Percentiles rank a stretch among this genome's conserved stretches.
Evolutionary conservation across 1,284 basidiomycete genomes (phyloP).

Genomic region (Ganoderma multipileum): DNA sequence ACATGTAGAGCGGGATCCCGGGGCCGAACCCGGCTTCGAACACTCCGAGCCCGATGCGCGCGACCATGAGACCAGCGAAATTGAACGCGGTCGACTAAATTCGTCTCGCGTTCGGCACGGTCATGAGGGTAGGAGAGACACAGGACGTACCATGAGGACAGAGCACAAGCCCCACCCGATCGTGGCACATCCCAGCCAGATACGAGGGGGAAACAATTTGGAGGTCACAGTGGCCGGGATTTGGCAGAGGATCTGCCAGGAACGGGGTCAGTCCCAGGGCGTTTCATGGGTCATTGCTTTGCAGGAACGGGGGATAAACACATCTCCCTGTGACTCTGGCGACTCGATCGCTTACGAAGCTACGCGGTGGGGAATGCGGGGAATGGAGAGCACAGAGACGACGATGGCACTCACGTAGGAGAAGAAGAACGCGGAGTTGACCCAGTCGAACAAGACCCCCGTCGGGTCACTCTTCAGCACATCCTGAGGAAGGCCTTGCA

Average conservation of each 20-base stretch:
- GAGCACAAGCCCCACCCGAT: slow-evolving; percentile 76
- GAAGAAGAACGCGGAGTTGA: slow-evolving; percentile 78
- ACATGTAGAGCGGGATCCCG: slow-evolving; percentile 77
- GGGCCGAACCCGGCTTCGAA: slow-evolving; percentile 81
- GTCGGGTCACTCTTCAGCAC: slow-evolving; percentile 70
- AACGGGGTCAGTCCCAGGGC: background rate
- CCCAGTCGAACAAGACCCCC: slow-evolving; percentile 75
- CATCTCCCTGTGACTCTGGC: background rate
- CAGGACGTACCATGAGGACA: slow-evolving; percentile 63
- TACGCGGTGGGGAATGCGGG: background rate
- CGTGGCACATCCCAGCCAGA: slow-evolving; percentile 71
- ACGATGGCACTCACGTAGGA: slow-evolving; percentile 62
- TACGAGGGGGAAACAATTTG: slow-evolving; percentile 69
- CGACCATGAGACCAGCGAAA: slow-evolving; percentile 63
- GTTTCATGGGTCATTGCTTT: background rate
- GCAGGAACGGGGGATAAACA: background rate
- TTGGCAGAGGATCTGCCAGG: slow-evolving; percentile 68
- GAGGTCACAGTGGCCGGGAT: slow-evolving; percentile 71
- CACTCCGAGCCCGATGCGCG: slow-evolving; percentile 66
- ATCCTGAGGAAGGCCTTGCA: slow-evolving; percentile 72
- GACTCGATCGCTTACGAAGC: background rate
- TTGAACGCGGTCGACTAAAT: slow-evolving; percentile 62
- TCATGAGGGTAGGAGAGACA: background rate
- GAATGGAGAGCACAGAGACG: background rate
- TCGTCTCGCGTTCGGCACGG: background rate